A percentile compares a stretch with the other conserved stretches of the same genome.
These are phyloP conservation scores for Aspergillus latus DNA, from an alignment of 2,329 filamentous ascomycete genomes.

Conservation along the genomic window DNA sequence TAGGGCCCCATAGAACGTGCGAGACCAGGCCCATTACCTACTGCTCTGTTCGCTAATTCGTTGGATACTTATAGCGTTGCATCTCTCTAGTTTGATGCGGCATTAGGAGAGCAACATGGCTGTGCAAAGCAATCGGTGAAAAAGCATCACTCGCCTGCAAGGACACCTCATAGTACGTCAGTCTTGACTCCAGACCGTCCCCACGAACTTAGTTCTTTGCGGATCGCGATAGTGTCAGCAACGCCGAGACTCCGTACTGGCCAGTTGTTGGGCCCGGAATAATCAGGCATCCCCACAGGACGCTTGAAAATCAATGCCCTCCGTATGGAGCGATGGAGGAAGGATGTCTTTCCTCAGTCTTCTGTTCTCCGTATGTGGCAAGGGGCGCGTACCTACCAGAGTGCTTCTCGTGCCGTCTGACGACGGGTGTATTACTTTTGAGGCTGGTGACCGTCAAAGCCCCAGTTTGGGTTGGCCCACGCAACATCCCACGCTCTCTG, in stretches of 20 bases:
- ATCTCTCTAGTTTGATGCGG: constrained; percentile 8
- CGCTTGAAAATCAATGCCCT: constrained; percentile 16
- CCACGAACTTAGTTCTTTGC: constrained; percentile 16
- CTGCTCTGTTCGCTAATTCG: constrained; percentile 5
- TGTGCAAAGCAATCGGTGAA: constrained; percentile 14
- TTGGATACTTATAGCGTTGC: constrained; percentile 6
- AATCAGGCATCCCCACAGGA: constrained; percentile 19
- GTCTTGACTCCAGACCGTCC: constrained; percentile 20
- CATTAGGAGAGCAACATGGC: constrained; percentile 13
- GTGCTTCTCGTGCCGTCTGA: constrained; percentile 16
- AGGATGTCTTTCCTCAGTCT: neutral
- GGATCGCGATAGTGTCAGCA: constrained; percentile 15
- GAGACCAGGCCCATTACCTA: constrained; percentile 5
- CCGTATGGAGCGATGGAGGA: constrained; percentile 1
- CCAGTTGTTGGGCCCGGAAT: constrained; percentile 20
- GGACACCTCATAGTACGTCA: constrained; percentile 25
- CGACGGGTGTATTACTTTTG: constrained; percentile 13
- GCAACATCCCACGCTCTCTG: constrained; percentile 23
- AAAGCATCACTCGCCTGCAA: constrained; percentile 16
- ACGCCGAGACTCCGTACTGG: constrained; percentile 14
- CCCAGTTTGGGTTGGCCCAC: constrained; percentile 22
- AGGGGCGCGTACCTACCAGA: constrained; percentile 6
- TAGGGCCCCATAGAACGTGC: constrained; percentile 6
- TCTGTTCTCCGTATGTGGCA: neutral
- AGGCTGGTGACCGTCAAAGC: constrained; percentile 22